Evolutionary conservation across 306 rosid genomes (phyloP), one percentile per base, ranked within the genome.

Genomic region (Albizia julibrissin): DNA sequence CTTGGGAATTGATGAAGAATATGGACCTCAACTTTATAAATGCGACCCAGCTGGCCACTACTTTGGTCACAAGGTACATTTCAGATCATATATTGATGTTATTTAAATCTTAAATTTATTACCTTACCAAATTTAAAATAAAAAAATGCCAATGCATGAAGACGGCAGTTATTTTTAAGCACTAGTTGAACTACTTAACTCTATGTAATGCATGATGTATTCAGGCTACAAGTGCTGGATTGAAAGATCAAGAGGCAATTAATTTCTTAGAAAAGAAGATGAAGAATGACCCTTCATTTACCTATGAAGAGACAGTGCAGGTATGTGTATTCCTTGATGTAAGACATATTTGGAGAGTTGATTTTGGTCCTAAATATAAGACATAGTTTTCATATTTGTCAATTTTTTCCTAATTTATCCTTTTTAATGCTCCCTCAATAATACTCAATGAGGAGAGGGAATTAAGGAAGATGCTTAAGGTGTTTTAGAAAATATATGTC

Each of bases 241-340:
- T 81, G 73, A 96, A 96, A 87, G 99, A 96, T 82, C 99, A 96
- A 84, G 99, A 96, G 89, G 99, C 98, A n/a, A 92, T 96, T 59
- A 96, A 96, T 89, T 96, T 96, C 91, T 88, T 96, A 92, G 99
- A 96, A 86, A 96, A 96, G 92, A 96, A 96, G 87, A 96, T 96
- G 99, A 96, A 96, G 94, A 93, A 87, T 81, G 97, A 93, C 82
- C 99, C 99, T 83, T 86, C 90, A 33, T 91, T 96, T 87, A 86
- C 98, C 49, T 96, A 91, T 11, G 97, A 92, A 49, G 99, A 96
- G 89, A 94, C 98, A 4, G 98, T 96, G 77, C 99, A 93, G 99
- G 98, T 96, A 75, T 79, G 62, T 56, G 40, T 37, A 37, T 37
- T 37, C 8, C 6, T 37, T 37, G 6, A 37, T 37, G 6, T 37